phyloP scores from a whole-genome alignment of 1,284 basidiomycete genomes.

The Ceratobasidium sp. region DNA sequence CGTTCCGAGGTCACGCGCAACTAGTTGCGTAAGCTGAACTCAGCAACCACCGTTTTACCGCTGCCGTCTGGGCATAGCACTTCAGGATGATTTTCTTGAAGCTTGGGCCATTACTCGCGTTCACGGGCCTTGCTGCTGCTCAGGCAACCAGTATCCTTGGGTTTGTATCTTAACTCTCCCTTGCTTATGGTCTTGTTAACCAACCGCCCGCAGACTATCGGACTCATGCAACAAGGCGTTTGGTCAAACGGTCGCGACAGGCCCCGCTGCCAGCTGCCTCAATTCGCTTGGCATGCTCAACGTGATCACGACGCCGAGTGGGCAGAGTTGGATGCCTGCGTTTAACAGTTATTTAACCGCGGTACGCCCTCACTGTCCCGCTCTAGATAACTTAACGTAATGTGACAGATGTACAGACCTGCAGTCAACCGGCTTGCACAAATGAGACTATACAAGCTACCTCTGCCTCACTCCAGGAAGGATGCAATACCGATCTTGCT shows the following conservation, averaged over 20 bases:
- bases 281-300: conserved; percentile 20
- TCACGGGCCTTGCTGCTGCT: not conserved
- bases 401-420: conserved; percentile 1
- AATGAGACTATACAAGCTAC: not conserved
- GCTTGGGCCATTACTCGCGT: not conserved
- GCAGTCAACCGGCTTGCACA: conserved; percentile 18
- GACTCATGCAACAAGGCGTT: conserved; percentile 21
- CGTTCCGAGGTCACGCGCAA: too few species aligned
- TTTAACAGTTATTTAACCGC: conserved; percentile 13
- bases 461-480: not conserved
- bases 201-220: not conserved
- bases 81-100: too few species aligned
- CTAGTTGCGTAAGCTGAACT: too few species aligned
- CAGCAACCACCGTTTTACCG: too few species aligned
- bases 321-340: conserved; percentile 14
- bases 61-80: too few species aligned
- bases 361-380: not conserved
- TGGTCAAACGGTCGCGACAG: not conserved
- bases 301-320: conserved; percentile 12
- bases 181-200: not conserved
- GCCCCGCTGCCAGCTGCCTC: conserved; percentile 15
- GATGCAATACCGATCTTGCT: not conserved
- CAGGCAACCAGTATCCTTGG: not conserved
- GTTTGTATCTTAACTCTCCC: not conserved
- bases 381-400: not conserved